Conservation (phyloP, 2,329 filamentous ascomycete genomes). For the Penicillium sclerotiorum region DNA sequence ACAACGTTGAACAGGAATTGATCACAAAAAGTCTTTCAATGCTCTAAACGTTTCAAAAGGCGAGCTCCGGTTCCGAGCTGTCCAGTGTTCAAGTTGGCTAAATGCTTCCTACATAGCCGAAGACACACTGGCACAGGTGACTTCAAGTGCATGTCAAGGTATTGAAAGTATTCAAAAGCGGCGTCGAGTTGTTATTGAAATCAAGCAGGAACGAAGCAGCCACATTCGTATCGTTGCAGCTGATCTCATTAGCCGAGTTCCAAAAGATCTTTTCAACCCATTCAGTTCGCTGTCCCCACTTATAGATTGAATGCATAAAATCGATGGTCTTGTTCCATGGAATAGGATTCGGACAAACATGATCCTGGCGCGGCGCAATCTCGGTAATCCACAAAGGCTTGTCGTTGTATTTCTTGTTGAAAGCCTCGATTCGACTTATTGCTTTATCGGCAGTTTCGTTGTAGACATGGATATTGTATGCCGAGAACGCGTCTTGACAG, state of each 20-base stretch:
- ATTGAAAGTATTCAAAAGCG: slow-evolving; percentile 2
- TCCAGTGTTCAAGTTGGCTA: no score
- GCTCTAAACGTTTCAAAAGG: no score
- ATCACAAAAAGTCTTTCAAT: no score
- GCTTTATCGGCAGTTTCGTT: neutral
- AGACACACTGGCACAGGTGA: no score
- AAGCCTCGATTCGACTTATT: neutral
- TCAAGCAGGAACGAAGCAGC: slow-evolving; percentile 2
- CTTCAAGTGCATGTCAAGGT: neutral
- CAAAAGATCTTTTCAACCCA: slow-evolving; percentile 1
- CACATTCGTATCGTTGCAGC: neutral
- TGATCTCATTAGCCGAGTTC: slow-evolving; percentile 1
- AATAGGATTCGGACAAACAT: neutral
- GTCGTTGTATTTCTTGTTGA: slow-evolving; percentile 1
- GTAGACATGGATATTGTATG: slow-evolving; percentile 1
- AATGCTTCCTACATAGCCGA: no score
- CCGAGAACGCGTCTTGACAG: slow-evolving; percentile 1
- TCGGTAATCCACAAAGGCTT: slow-evolving; percentile 5
- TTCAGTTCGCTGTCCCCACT: neutral
- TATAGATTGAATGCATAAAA: neutral
- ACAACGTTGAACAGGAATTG: no score
- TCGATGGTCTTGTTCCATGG: neutral
- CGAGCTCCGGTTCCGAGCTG: no score
- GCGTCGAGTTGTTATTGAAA: neutral
- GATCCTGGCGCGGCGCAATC: slow-evolving; percentile 1